A percentile compares a stretch with the other conserved stretches of the same genome.
Evolutionary conservation across 495 filamentous ascomycete species (phyloP).

Genomic region (Thozetella sp.): DNA sequence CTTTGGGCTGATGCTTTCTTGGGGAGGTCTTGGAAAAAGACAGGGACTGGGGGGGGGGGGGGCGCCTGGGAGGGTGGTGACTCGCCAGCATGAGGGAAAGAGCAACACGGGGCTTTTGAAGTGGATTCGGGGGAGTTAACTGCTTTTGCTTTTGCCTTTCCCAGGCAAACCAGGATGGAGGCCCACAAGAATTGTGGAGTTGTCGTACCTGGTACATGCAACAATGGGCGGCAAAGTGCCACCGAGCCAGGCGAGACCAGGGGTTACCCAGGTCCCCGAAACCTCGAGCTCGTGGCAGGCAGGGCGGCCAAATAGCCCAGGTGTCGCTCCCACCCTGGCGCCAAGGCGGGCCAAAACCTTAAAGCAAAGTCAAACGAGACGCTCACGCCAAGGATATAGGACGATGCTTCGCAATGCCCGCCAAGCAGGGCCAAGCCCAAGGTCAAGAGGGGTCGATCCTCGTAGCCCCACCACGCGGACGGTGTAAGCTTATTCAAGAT

Average conservation of each 20-base stretch:
- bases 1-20: too few species aligned
- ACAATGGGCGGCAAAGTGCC: neutral
- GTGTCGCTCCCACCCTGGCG: neutral
- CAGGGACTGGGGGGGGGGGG: neutral
- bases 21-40: too few species aligned
- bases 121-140: neutral
- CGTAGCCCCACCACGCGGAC: neutral
- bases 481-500: conserved; percentile 2
- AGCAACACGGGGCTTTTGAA: neutral
- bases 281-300: neutral
- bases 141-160: neutral
- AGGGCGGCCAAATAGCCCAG: too few species aligned
- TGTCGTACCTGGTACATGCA: neutral
- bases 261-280: neutral
- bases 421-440: neutral
- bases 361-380: conserved; percentile 4
- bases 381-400: neutral
- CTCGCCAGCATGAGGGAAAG: too few species aligned
- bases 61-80: too few species aligned
- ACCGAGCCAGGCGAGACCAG: neutral
- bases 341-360: conserved; percentile 2
- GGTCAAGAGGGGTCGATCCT: conserved; percentile 1
- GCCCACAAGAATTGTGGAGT: neutral
- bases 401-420: conserved; percentile 1
- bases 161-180: neutral